Base-by-base conservation (phyloP, 768 basidiomycete genomes). In the Panus rudis region DNA sequence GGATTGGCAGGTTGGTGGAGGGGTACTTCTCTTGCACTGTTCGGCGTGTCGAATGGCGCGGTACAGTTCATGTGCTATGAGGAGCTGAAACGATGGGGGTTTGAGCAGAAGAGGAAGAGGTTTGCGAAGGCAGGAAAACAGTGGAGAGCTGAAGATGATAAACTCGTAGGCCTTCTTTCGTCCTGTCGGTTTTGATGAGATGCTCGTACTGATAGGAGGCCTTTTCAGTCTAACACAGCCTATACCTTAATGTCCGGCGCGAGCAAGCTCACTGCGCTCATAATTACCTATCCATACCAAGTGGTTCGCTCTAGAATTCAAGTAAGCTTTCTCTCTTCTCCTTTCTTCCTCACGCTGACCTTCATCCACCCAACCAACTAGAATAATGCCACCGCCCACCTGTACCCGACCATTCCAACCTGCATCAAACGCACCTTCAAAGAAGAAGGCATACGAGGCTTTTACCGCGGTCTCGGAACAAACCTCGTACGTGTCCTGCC, bases 1-100 rank as follows among this genome's bases (percentile, higher is more conserved):
- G 96, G 94, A 1, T 50, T 81, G 6, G 53, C 65, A 7, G 96
- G 94, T 4, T 70, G 94, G 4, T 93, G 89, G 60, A 82, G 82
- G 42, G 96, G 96, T 2, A 93, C 92, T 4, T 67, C 78, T 0
- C 72, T 99, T 22, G 93, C 89, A 3, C 72, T 98, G 19, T 75
- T 97, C 26, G 96, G 96, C 12, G 92, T 97, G 47, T 81, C 83
- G 60, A 98, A 92, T 54, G 93, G 96, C 2, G 91, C 92, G 0
- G 71, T 96, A 30, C 96, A 98, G 60, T 99, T 99, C 63, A 89
- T 94, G 67, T 78, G 80, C 1, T 99, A 98, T 58, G 96, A 99
- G 58, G 81, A 94, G 63, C 82, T 99, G 81, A 98, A 98, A 61
- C 67, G 73, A 20, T 86, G 89, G 79, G 81, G 88, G 6, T 88